Evolutionary conservation across 805 yeast species (phyloP).

Genomic region (Wilhelminamyces savonicus): DNA sequence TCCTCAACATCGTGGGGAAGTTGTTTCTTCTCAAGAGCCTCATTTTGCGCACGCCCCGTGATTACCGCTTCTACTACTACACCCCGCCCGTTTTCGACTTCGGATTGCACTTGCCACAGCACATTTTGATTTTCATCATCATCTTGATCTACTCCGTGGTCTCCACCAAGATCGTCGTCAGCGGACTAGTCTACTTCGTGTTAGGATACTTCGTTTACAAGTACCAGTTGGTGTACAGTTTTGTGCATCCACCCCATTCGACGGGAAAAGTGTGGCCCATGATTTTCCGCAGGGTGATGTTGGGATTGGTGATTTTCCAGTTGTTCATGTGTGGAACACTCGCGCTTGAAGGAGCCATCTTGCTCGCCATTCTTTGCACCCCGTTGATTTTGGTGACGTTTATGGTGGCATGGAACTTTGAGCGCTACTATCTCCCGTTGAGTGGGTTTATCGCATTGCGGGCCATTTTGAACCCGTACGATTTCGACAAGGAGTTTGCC

Average conservation of each 20-base stretch:
- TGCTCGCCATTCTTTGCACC: slow-evolving; percentile 40
- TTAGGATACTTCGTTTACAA: slow-evolving; percentile 56
- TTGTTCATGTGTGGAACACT: slow-evolving; percentile 60
- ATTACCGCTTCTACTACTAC: slow-evolving; percentile 44
- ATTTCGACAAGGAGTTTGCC: slow-evolving; percentile 36
- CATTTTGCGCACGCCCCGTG: slow-evolving; percentile 44
- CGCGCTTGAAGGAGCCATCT: slow-evolving; percentile 52
- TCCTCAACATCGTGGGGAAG: slow-evolving; percentile 35
- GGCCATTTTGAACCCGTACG: slow-evolving; percentile 42
- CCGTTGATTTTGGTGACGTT: slow-evolving; percentile 46
- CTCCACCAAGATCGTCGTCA: slow-evolving; percentile 52
- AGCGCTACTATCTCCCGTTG: slow-evolving; percentile 48
- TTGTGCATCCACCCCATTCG: slow-evolving; percentile 60
- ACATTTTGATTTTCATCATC: slow-evolving; percentile 51
- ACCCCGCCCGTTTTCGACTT: slow-evolving; percentile 57
- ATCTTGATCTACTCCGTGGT: slow-evolving; percentile 56
- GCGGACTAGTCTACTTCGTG: slow-evolving; percentile 51
- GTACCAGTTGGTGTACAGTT: slow-evolving; percentile 54
- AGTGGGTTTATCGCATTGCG: slow-evolving; percentile 52
- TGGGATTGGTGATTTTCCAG: slow-evolving; percentile 52
- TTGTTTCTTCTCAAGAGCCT: slow-evolving; percentile 32
- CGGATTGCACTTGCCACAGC: slow-evolving; percentile 59
- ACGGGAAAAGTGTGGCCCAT: slow-evolving; percentile 67
- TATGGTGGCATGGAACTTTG: slow-evolving; percentile 43
- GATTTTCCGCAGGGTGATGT: slow-evolving; percentile 48